Evolutionary conservation across 768 basidiomycete genomes (phyloP).

Genomic region (Auriscalpium orientale): DNA sequence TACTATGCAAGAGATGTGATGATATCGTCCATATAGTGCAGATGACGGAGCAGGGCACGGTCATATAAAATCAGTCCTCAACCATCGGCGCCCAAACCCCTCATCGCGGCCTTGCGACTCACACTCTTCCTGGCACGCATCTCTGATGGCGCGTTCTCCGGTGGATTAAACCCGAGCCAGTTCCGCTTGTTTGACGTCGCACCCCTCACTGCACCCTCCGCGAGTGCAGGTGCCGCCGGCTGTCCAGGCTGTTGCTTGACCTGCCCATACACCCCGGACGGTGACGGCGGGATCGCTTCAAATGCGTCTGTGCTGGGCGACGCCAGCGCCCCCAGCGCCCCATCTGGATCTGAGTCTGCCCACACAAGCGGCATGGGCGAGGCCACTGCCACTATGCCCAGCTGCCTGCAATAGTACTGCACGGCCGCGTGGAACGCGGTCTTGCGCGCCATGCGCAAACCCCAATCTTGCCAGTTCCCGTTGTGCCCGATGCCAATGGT

Average conservation of each 20-base stretch:
- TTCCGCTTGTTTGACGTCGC: conserved; percentile 8
- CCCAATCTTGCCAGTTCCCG: conserved; percentile 55
- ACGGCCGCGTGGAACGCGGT: conserved; percentile 79
- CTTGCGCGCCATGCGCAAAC: conserved; percentile 47
- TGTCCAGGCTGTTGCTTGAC: conserved; percentile 7
- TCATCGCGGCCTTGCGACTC: conserved; percentile 16
- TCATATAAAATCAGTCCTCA: not conserved
- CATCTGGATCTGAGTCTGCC: conserved; percentile 21
- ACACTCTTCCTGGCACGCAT: conserved; percentile 21
- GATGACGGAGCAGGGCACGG: not conserved
- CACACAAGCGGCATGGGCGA: conserved; percentile 55
- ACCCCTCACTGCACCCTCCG: not conserved
- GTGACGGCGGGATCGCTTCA: not conserved
- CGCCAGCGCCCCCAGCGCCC: not conserved
- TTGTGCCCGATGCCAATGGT: conserved; percentile 59
- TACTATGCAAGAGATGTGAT: not conserved
- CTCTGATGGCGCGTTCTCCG: conserved; percentile 18
- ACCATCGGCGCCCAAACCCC: not conserved
- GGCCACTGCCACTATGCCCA: conserved; percentile 55
- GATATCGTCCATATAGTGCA: not conserved
- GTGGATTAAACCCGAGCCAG: conserved; percentile 22
- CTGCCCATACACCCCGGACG: not conserved
- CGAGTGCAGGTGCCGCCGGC: not conserved
- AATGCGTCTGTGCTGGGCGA: not conserved
- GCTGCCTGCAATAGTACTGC: conserved; percentile 61